Percentiles rank a stretch among this genome's conserved stretches.
phyloP scores from a whole-genome alignment of 352 stramenopile genomes.

The Globisporangium barbulae region DNA sequence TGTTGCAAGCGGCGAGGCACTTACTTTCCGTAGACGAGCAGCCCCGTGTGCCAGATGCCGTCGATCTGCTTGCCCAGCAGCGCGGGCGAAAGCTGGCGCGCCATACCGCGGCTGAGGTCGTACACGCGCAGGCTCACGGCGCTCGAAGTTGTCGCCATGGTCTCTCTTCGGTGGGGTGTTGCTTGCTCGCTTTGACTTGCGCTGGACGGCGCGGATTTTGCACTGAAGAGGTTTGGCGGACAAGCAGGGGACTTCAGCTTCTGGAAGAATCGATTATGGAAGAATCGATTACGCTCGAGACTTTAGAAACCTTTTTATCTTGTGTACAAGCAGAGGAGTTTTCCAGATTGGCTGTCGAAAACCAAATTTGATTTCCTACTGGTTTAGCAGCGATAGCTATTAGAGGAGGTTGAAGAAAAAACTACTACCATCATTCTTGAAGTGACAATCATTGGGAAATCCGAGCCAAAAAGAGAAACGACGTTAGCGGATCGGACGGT shows the following conservation, averaged over 20 bases:
- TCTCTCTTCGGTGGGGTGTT: neutral
- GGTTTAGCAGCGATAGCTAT: neutral
- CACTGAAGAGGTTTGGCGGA: neutral
- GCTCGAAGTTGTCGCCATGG: slow-evolving; percentile 4
- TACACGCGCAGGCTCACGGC: slow-evolving; percentile 92
- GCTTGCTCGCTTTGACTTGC: neutral
- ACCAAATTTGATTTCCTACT: neutral
- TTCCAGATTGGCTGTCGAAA: neutral
- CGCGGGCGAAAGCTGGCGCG: slow-evolving; percentile 77
- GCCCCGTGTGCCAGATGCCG: slow-evolving; percentile 90
- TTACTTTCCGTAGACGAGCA: slow-evolving; percentile 62
- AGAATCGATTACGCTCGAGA: neutral
- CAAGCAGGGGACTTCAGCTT: neutral
- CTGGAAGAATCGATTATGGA: slow-evolving; percentile 7
- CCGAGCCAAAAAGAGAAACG: neutral
- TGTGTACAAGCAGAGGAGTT: neutral
- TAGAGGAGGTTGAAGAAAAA: neutral
- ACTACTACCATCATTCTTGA: neutral
- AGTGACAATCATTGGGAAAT: neutral
- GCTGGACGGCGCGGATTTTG: neutral
- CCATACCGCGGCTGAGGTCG: slow-evolving; percentile 94
- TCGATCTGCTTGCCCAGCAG: slow-evolving; percentile 93
- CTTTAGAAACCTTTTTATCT: neutral
- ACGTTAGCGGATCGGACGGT: slow-evolving; percentile 38
- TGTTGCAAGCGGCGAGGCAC: neutral